These are phyloP conservation scores for Haematococcus sp. DNA, from an alignment of 139 green algal genomes.

Conservation along the genomic window DNA sequence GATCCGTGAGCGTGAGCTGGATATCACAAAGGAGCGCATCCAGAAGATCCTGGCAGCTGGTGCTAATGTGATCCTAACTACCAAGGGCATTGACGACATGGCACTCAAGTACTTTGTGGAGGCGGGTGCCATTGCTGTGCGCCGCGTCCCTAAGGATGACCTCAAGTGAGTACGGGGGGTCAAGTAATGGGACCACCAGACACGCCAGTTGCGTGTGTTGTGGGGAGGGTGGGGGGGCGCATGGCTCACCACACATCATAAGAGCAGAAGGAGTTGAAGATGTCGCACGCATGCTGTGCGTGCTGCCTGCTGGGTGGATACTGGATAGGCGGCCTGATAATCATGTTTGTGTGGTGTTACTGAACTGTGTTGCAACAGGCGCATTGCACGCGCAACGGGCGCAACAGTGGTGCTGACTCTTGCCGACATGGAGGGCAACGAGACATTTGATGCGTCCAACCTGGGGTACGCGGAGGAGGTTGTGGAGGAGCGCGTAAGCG, in stretches of 20 bases:
- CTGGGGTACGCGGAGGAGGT: conserved; percentile 70
- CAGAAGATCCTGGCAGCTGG: conserved; percentile 88
- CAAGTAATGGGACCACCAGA: too few relatives aligned
- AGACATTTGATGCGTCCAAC: conserved; percentile 85
- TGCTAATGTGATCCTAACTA: conserved; percentile 97
- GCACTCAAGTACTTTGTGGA: conserved; percentile 99
- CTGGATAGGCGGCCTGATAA: too few relatives aligned
- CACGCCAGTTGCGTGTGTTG: too few relatives aligned
- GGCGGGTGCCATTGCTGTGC: conserved; percentile 84
- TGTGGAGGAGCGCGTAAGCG: conserved; percentile 68
- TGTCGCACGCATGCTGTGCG: too few relatives aligned
- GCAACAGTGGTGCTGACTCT: conserved; percentile 83
- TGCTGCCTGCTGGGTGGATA: too few relatives aligned
- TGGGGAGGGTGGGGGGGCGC: neutral
- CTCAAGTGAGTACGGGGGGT: conserved; percentile 59
- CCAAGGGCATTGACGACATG: conserved; percentile 99
- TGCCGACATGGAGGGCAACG: conserved; percentile 96
- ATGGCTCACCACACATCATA: too few relatives aligned
- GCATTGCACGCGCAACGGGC: conserved; percentile 91
- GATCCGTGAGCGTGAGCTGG: conserved; percentile 90
- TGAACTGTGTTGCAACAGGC: conserved; percentile 35
- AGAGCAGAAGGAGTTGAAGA: too few relatives aligned
- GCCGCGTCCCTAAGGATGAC: conserved; percentile 95
- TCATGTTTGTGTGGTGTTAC: too few relatives aligned
- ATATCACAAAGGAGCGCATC: conserved; percentile 97